Base-by-base conservation (phyloP, 129 eudicot species). In the Heracleum sosnowskyi region DNA sequence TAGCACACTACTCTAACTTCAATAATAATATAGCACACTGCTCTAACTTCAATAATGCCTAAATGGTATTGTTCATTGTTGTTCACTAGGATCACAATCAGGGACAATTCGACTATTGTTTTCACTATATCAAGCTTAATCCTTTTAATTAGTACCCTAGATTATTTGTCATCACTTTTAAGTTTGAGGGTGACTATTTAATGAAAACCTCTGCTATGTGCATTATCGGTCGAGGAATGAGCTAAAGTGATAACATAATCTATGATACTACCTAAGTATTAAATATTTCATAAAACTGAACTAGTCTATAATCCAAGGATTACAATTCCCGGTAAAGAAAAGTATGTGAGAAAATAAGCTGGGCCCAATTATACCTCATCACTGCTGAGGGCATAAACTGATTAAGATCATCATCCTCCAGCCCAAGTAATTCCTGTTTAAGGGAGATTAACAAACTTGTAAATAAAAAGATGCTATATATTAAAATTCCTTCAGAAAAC, bases 381-480 rank as follows among this genome's bases (percentile, higher is more conserved):
- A 88, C 90, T 36, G 89, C 88, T 76, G 86, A 86, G 69, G 97
- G 88, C 77, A 83, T 87, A 83, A 92, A 95, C 77, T 90, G 94
- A 77, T 86, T 74, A 70, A 92, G 88, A 68, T 86, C 91, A 46
- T 90, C 93, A 77, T 92, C 96, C 70, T 95, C 97, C 69, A 95
- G 80, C 82, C 97, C 99, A 76, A 95, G 90, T 81, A 95, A 90
- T 68, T 92, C 96, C 99, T 95, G 89, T 39, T 66, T 76, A 80
- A 60, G 75, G 79, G 69, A 78, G 26, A 83, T 46, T 75, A n/a
- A 76, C 28, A 57, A 41, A 69, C 45, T 72, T 60, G 24, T 16
- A 10, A 66, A 28, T 64, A 66, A 82, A 82, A 66, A 71, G 66
- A 80, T 71, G 75, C 45, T 41, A 45, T 22, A n/a, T n/a, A 39